These are phyloP conservation scores for Sporothrix pallida DNA, from an alignment of 2,329 filamentous ascomycete genomes.

Conservation along the genomic window DNA sequence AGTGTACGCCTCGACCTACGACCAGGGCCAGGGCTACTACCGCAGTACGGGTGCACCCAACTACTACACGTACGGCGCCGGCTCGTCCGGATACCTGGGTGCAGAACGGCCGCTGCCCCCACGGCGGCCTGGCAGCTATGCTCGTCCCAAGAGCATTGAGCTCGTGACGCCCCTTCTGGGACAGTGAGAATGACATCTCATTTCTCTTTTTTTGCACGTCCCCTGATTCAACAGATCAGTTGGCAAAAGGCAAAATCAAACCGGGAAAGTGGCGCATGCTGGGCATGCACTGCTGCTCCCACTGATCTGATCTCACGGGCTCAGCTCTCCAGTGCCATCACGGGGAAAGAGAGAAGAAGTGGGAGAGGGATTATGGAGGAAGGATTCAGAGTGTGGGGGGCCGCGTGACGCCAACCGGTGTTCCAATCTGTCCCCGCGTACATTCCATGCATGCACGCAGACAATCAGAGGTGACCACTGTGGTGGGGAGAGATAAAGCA, in stretches of 20 bases:
- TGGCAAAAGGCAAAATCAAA: no score
- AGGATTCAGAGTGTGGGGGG: slow-evolving; percentile 2
- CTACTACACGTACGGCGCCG: slow-evolving; percentile 49
- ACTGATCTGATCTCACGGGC: neutral
- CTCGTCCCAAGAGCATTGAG: slow-evolving; percentile 67
- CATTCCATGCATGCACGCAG: slow-evolving; percentile 15
- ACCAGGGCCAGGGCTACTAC: slow-evolving; percentile 49
- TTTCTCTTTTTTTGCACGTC: neutral
- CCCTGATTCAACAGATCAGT: neutral
- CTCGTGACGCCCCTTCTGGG: slow-evolving; percentile 65
- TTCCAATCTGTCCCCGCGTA: neutral
- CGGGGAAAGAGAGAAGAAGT: neutral
- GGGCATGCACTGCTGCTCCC: neutral
- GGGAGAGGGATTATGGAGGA: neutral
- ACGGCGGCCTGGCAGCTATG: slow-evolving; percentile 59
- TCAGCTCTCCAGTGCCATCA: neutral
- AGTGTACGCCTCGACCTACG: slow-evolving; percentile 60
- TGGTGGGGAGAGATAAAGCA: slow-evolving; percentile 15
- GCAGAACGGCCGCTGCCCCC: slow-evolving; percentile 63
- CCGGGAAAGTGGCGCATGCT: slow-evolving; percentile 12
- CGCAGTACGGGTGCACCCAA: slow-evolving; percentile 43
- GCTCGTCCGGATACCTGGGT: slow-evolving; percentile 44
- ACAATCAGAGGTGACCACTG: neutral
- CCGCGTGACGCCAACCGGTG: slow-evolving; percentile 24
- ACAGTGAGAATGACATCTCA: slow-evolving; percentile 45